These are phyloP conservation scores for Leccinum rimulosum DNA, from an alignment of 768 basidiomycete species.

Conservation along the genomic window DNA sequence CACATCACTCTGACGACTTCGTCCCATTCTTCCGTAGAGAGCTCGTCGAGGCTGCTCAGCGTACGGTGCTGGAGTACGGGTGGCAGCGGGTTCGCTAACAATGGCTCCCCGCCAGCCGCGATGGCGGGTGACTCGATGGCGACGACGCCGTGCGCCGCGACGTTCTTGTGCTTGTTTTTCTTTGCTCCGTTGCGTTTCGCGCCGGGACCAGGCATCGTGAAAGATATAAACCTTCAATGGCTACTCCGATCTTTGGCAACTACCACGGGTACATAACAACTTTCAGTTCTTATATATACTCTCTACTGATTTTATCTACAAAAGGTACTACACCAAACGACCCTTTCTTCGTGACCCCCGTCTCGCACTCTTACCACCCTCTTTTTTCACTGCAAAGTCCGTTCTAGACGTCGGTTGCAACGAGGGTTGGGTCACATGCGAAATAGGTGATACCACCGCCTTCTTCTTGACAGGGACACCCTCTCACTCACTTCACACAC, in stretches of 20 bases:
- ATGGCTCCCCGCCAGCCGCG: neutral
- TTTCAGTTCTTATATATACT: too few species aligned
- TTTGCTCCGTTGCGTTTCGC: slow-evolving; percentile 19
- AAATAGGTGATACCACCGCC: slow-evolving; percentile 57
- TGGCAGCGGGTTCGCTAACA: neutral
- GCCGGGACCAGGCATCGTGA: slow-evolving; percentile 28
- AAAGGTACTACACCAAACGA: slow-evolving; percentile 77
- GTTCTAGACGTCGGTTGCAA: slow-evolving; percentile 89
- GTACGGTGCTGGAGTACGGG: slow-evolving; percentile 16
- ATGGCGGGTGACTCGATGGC: neutral
- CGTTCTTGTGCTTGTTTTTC: slow-evolving; percentile 18
- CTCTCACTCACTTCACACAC: neutral
- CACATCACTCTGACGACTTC: slow-evolving; percentile 47
- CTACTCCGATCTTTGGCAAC: slow-evolving; percentile 54
- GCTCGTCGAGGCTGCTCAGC: slow-evolving; percentile 19
- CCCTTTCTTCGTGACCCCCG: slow-evolving; percentile 60
- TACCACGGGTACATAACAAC: slow-evolving; percentile 50
- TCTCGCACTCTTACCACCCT: slow-evolving; percentile 54
- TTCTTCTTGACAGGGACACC: neutral
- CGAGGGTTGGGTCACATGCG: slow-evolving; percentile 81
- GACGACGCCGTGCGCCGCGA: neutral
- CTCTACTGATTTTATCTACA: too few species aligned
- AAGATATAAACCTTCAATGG: neutral
- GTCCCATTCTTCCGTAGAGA: slow-evolving; percentile 46
- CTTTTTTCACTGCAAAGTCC: slow-evolving; percentile 50